These are phyloP conservation scores for Suillus variegatus DNA, from an alignment of 768 basidiomycete species.

Conservation along the genomic window DNA sequence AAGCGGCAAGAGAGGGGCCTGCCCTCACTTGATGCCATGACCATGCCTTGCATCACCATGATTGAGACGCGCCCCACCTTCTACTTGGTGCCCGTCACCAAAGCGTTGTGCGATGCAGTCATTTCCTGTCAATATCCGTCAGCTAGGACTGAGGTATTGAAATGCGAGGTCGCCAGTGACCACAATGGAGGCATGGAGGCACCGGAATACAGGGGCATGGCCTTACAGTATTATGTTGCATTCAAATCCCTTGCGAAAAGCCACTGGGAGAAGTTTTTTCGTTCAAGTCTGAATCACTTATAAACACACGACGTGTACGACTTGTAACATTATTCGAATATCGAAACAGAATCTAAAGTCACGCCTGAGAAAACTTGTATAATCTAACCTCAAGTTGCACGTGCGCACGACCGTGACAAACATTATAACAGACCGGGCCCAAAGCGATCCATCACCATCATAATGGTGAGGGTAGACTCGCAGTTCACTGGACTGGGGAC, in stretches of 20 bases:
- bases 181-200: neutral
- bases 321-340: too few species aligned
- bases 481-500: neutral
- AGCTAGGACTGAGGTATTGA: neutral
- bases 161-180: neutral
- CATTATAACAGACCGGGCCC: too few species aligned
- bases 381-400: too few species aligned
- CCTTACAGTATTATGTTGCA: too few species aligned
- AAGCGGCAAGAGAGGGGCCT: neutral
- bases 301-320: too few species aligned
- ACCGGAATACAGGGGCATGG: neutral
- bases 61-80: neutral
- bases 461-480: neutral
- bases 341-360: too few species aligned
- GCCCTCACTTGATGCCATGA: neutral
- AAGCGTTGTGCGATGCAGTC: neutral
- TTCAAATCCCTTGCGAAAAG: too few species aligned
- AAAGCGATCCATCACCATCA: too few species aligned
- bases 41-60: neutral
- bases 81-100: neutral
- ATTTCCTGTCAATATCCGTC: neutral
- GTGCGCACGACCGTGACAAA: too few species aligned
- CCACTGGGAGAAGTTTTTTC: too few species aligned
- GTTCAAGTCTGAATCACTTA: too few species aligned
- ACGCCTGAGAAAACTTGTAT: too few species aligned